Percentiles rank a stretch among this genome's conserved stretches.
Conservation (phyloP, 2,329 filamentous ascomycete species). For the Thelonectria olida region DNA sequence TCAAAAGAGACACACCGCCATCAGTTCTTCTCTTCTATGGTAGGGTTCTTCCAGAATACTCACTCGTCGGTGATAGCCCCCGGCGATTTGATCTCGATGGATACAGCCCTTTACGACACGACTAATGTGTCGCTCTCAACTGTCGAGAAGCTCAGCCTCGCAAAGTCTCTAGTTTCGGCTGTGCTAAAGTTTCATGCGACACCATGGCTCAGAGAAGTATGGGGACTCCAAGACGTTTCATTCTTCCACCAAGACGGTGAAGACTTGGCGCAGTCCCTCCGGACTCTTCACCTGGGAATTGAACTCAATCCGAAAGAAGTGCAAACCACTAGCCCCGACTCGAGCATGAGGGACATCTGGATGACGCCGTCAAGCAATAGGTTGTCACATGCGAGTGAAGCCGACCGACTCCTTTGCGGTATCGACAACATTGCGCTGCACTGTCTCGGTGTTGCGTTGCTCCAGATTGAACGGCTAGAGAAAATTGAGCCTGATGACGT, state of each 20-base stretch:
- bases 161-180: not conserved
- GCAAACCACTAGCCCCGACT: not conserved
- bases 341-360: too few species aligned
- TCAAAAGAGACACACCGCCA: not conserved
- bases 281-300: not conserved
- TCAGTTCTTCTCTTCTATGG: not conserved
- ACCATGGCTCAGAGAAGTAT: not conserved
- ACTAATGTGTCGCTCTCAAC: not conserved
- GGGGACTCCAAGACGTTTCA: not conserved
- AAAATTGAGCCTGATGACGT: constrained; percentile 33
- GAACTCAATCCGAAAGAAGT: not conserved
- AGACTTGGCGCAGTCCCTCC: not conserved
- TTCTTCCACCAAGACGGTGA: not conserved
- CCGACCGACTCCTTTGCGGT: constrained; percentile 22
- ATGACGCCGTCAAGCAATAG: not conserved
- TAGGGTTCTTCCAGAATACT: not conserved
- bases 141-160: not conserved
- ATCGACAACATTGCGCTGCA: constrained; percentile 39
- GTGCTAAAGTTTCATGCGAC: not conserved
- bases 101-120: not conserved
- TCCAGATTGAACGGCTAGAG: constrained; percentile 39
- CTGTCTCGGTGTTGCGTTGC: constrained; percentile 39
- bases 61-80: too few species aligned
- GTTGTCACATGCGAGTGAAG: not conserved
- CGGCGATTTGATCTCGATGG: not conserved